Evolutionary conservation across 1,284 basidiomycete genomes (phyloP).

Genomic region (Coniophora puteana): DNA sequence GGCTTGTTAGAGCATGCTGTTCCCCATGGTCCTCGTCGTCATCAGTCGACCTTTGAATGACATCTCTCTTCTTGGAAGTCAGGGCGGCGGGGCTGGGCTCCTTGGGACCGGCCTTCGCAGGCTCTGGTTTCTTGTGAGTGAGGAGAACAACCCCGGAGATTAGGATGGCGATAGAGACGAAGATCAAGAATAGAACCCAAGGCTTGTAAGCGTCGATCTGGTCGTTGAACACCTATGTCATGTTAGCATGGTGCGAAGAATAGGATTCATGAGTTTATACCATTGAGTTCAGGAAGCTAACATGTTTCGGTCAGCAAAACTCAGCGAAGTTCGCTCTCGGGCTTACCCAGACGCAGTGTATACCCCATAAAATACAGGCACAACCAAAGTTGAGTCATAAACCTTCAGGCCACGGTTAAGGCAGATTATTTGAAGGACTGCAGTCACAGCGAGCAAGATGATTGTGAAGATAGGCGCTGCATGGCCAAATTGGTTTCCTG

Average conservation of each 20-base stretch:
- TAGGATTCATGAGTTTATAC: slow-evolving; percentile 23
- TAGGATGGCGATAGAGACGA: slow-evolving; percentile 78
- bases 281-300: slow-evolving; percentile 65
- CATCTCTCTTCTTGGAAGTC: too few relatives aligned
- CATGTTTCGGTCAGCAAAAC: slow-evolving; percentile 9
- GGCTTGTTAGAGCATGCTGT: slow-evolving; percentile 31
- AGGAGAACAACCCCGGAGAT: slow-evolving; percentile 84
- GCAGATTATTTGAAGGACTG: slow-evolving; percentile 87
- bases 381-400: slow-evolving; percentile 74
- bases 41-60: slow-evolving; percentile 15
- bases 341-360: slow-evolving; percentile 62
- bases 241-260: neutral
- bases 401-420: slow-evolving; percentile 82
- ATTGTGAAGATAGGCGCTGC: slow-evolving; percentile 81
- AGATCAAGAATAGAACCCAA: slow-evolving; percentile 86
- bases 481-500: slow-evolving; percentile 84
- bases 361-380: slow-evolving; percentile 70
- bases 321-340: slow-evolving; percentile 5
- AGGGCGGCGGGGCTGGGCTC: too few relatives aligned
- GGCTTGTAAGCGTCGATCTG: slow-evolving; percentile 78
- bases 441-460: slow-evolving; percentile 73
- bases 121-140: slow-evolving; percentile 80
- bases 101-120: too few relatives aligned
- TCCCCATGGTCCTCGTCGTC: slow-evolving; percentile 29
- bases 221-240: slow-evolving; percentile 69